These are phyloP conservation scores for Eimeria brunetti DNA, from an alignment of 169 alveolate genomes.

Conservation along the genomic window DNA sequence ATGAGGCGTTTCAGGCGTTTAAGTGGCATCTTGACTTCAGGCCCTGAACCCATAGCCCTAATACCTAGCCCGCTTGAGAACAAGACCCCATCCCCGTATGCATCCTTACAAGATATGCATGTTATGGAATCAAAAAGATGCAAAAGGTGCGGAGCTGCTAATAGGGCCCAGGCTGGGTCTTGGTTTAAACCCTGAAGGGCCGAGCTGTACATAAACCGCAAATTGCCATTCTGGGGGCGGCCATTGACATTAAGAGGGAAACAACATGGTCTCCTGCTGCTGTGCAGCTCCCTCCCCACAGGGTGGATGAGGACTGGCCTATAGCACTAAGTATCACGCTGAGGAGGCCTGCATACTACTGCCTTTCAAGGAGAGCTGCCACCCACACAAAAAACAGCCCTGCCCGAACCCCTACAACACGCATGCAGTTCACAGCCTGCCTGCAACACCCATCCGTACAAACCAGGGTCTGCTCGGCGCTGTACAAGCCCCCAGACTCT, in stretches of 20 bases:
- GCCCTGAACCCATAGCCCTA: neutral
- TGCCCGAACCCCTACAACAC: neutral
- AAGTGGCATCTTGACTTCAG: neutral
- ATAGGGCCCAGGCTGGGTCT: neutral
- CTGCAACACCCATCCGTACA: neutral
- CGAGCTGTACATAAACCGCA: neutral
- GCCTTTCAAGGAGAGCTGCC: neutral
- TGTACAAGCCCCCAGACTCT: neutral
- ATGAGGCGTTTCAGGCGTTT: neutral
- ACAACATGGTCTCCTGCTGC: neutral
- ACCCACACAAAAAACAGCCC: neutral
- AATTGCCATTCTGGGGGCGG: neutral
- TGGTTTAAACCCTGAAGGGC: neutral
- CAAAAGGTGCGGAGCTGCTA: neutral
- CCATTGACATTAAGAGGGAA: neutral
- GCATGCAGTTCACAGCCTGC: neutral
- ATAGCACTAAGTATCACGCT: neutral
- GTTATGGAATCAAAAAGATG: neutral
- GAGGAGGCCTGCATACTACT: neutral
- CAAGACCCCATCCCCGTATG: neutral
- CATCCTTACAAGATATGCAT: neutral
- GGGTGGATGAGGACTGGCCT: neutral
- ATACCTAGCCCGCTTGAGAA: neutral
- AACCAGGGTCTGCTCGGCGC: neutral
- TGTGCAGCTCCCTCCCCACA: conserved; percentile 28